A percentile compares a stretch with the other conserved stretches of the same genome.
phyloP scores from a whole-genome alignment of 345 rosid genomes.

The Dipteronia sinensis region DNA sequence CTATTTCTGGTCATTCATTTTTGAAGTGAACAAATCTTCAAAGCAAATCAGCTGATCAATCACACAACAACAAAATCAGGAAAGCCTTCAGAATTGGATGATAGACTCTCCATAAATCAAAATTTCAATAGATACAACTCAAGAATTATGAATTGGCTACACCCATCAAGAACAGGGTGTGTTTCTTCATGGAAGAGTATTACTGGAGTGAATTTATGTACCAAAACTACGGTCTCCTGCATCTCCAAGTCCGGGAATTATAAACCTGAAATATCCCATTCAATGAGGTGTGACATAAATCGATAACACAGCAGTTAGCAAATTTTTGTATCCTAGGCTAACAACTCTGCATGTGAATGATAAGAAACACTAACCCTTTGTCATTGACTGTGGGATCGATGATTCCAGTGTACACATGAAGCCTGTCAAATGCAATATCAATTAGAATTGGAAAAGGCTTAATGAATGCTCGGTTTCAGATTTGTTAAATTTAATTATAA shows the following conservation, averaged over 20 bases:
- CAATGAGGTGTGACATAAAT: not conserved
- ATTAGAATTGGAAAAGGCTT: conserved; percentile 7
- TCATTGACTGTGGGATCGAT: conserved; percentile 84
- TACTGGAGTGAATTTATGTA: conserved; percentile 34
- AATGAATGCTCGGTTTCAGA: not conserved
- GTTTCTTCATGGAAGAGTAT: too few relatives aligned
- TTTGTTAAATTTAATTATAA: not conserved
- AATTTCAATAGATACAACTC: conserved; percentile 18
- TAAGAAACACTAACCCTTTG: conserved; percentile 57
- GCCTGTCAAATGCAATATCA: conserved; percentile 47
- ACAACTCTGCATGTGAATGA: not conserved
- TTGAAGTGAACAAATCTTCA: not conserved
- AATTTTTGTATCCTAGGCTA: not conserved
- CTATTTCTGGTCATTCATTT: not conserved
- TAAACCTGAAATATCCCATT: conserved; percentile 49
- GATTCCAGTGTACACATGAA: conserved; percentile 90
- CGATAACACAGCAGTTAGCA: not conserved
- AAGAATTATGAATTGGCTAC: not conserved
- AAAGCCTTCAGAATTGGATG: conserved; percentile 10
- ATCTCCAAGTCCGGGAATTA: conserved; percentile 98
- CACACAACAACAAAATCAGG: not conserved
- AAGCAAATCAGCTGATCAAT: not conserved
- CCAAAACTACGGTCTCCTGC: conserved; percentile 97
- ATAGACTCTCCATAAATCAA: conserved; percentile 18
- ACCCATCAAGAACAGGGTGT: not conserved